Percentiles rank a stretch among this genome's conserved stretches.
phyloP scores from a whole-genome alignment of 495 filamentous ascomycete genomes.

The Lophiostoma macrostomum region DNA sequence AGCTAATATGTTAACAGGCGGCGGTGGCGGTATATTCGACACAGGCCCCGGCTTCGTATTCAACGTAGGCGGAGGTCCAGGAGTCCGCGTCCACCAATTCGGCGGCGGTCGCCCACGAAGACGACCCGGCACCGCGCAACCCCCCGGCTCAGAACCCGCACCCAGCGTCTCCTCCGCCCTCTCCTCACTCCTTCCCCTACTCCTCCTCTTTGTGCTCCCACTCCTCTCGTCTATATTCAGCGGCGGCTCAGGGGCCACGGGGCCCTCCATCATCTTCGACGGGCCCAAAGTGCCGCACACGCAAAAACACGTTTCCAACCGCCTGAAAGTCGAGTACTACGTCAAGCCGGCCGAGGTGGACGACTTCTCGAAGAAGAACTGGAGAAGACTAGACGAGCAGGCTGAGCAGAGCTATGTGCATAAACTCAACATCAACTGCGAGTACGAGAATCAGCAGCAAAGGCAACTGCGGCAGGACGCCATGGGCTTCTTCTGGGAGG shows the following conservation, averaged over 20 bases:
- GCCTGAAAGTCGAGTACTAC: constrained; percentile 74
- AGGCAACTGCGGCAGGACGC: constrained; percentile 71
- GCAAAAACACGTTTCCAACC: constrained; percentile 64
- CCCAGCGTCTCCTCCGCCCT: constrained; percentile 37
- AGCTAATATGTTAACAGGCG: constrained; percentile 28
- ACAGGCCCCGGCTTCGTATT: constrained; percentile 84
- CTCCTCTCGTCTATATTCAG: constrained; percentile 78
- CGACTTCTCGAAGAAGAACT: constrained; percentile 62
- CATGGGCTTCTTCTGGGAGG: constrained; percentile 82
- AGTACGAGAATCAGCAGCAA: constrained; percentile 60
- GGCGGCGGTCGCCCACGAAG: constrained; percentile 40
- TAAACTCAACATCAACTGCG: constrained; percentile 64
- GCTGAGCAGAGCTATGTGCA: constrained; percentile 72
- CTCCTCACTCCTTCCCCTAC: constrained; percentile 71
- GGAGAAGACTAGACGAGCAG: constrained; percentile 67
- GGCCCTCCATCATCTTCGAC: constrained; percentile 71
- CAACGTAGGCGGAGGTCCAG: constrained; percentile 62
- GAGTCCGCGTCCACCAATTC: constrained; percentile 59
- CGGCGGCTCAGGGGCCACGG: constrained; percentile 50
- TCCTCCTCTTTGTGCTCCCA: constrained; percentile 74
- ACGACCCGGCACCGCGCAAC: constrained; percentile 35
- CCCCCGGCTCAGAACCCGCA: constrained; percentile 18
- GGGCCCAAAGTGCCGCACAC: constrained; percentile 65
- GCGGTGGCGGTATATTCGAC: constrained; percentile 57
- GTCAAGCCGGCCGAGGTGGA: constrained; percentile 75